A percentile compares a stretch with the other conserved stretches of the same genome.
Conservation (phyloP, 352 stramenopile species). For the Phytophthora litchii region DNA sequence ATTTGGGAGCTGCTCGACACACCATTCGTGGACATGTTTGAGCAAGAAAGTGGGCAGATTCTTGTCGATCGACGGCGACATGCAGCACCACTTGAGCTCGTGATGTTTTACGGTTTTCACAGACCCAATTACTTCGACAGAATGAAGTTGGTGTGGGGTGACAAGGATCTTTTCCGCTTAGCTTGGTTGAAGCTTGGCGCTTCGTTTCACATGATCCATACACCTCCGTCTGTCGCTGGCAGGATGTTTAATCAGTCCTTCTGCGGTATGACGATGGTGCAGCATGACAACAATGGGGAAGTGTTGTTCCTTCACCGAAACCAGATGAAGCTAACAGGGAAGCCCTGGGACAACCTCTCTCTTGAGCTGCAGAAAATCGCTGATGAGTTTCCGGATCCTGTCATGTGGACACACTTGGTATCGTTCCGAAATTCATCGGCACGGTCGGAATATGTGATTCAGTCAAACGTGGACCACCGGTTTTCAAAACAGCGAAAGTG, state of each 20-base stretch:
- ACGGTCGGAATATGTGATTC: conserved; percentile 14
- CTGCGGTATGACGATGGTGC: conserved; percentile 75
- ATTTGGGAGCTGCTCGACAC: conserved; percentile 67
- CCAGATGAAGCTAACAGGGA: conserved; percentile 52
- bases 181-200: conserved; percentile 69
- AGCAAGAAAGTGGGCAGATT: conserved; percentile 75
- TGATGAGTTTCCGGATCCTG: conserved; percentile 11
- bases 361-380: too few relatives aligned
- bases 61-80: conserved; percentile 49
- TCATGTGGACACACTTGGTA: conserved; percentile 43
- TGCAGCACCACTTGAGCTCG: conserved; percentile 46
- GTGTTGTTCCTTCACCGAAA: conserved; percentile 75
- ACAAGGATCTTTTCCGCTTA: conserved; percentile 80
- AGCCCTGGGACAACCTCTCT: conserved; percentile 6
- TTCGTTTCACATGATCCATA: conserved; percentile 58
- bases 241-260: conserved; percentile 39
- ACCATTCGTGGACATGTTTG: conserved; percentile 69
- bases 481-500: conserved; percentile 20
- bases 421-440: conserved; percentile 27
- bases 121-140: conserved; percentile 54
- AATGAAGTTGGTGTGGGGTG: conserved; percentile 61
- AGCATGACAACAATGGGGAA: conserved; percentile 49
- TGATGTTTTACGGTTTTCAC: conserved; percentile 63
- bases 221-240: conserved; percentile 45
- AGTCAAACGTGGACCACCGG: conserved; percentile 4